Conservation (phyloP, 148 eudicot genomes). For the Vaccinium myrtillus region DNA sequence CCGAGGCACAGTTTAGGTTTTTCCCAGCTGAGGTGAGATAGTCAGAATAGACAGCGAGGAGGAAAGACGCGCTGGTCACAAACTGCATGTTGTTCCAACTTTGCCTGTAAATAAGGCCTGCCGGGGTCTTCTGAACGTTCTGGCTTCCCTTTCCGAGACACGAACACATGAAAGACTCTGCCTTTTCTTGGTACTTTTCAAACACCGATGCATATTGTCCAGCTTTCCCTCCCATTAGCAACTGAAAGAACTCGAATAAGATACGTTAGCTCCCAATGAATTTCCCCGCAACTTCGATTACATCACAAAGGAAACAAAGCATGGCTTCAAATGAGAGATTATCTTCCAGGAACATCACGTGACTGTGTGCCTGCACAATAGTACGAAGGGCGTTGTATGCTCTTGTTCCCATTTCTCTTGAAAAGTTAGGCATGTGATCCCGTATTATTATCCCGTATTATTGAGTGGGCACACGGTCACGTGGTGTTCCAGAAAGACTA, state of each 20-base stretch:
- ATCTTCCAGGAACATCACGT: background rate
- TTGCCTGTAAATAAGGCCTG: conserved; percentile 84
- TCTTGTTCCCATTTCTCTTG: background rate
- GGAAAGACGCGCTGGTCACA: conserved; percentile 92
- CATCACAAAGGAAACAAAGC: background rate
- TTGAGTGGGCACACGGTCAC: background rate
- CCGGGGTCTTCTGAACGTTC: conserved; percentile 84
- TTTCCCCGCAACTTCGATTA: too few relatives aligned
- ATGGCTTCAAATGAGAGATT: background rate
- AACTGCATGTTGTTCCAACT: conserved; percentile 99
- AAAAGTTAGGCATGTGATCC: background rate
- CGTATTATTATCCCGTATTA: background rate
- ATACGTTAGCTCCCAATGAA: background rate
- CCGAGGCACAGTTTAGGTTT: conserved; percentile 52
- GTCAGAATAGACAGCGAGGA: conserved; percentile 79
- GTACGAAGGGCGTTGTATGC: too few relatives aligned
- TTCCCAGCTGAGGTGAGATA: conserved; percentile 70
- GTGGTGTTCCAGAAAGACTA: too few relatives aligned
- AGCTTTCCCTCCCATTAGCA: conserved; percentile 81
- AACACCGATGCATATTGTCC: conserved; percentile 52
- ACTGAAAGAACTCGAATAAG: conserved; percentile 32
- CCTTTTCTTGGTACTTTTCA: conserved; percentile 68
- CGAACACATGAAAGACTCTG: conserved; percentile 90
- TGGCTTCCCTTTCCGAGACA: conserved; percentile 79
- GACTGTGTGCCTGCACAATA: background rate